Evolutionary conservation across 164 flowering plant species (phyloP), one percentile per base, ranked within the genome.

Genomic region (Buxus sempervirens): DNA sequence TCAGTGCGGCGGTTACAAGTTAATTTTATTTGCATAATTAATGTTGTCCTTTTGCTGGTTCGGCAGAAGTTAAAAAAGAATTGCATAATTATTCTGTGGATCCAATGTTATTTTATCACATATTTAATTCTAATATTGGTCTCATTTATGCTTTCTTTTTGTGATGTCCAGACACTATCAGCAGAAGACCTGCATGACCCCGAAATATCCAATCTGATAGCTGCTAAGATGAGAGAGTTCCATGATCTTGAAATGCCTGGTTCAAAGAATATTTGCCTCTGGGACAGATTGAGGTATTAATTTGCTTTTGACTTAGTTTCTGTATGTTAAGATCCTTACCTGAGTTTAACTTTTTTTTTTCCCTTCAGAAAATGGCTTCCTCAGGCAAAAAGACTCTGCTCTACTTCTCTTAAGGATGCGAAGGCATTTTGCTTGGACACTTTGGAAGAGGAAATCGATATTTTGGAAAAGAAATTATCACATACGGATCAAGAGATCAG

Each of bases 241-340:
- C 93, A 95, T 81, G 71, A 69, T 64, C 92, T 92, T 49, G 83
- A 92, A 13, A 82, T 92, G 87, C 92, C 92, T 48, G 90, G 92
- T 54, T 75, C 88, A 10, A 83, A 69, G 68, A 71, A 75, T 53
- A 83, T 78, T 1, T 26, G 69, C 8, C 79, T 95, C 16, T 95
- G 98, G 97, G 75, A 74, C 58, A 81, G 94, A 79, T 60, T 95
- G 74, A 89, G 96, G 98, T 88, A 81, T 16, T 0, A 5, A 54
- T 48, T 36, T 36, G 15, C 53, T 22, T 42, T 20, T 27, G 14
- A 45, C 25, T n/a, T 36, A 12, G 42, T 28, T 56, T 27, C 22
- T 20, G 53, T 18, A 0, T 24, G 23, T 14, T 7, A 28, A 9
- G 22, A 54, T 32, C n/a, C 28, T 62, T 64, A 72, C 6, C 58